Percentiles rank a stretch among this genome's conserved stretches.
Evolutionary conservation across 768 basidiomycete species (phyloP).

Genomic region (Chalciporus pseudorubinellus): DNA sequence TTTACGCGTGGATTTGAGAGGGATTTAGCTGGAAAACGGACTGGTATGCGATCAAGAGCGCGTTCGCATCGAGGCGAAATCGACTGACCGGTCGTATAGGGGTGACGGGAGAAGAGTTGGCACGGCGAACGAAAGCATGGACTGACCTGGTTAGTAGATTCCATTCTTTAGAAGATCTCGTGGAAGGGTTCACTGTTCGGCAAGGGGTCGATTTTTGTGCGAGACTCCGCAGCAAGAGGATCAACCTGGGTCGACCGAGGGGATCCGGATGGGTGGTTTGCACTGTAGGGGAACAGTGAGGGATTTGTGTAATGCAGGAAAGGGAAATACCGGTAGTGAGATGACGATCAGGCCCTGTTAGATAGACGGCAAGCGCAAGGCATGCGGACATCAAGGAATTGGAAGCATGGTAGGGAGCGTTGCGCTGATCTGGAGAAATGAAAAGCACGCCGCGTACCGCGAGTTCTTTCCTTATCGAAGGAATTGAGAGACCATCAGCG

Average conservation of each 20-base stretch:
- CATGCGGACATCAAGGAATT: constrained; percentile 5
- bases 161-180: constrained; percentile 23
- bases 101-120: constrained; percentile 6
- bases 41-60: constrained; percentile 32
- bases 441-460: constrained; percentile 24
- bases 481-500: constrained; percentile 9
- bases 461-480: constrained; percentile 24
- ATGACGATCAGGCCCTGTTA: constrained; percentile 5
- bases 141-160: constrained; percentile 10
- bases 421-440: constrained; percentile 32
- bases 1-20: constrained; percentile 48
- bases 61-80: constrained; percentile 2
- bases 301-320: neutral
- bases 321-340: neutral
- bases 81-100: constrained; percentile 1
- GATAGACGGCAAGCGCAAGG: constrained; percentile 7
- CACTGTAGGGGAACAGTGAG: neutral
- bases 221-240: no score
- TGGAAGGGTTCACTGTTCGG: constrained; percentile 1
- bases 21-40: constrained; percentile 45
- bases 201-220: neutral
- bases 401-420: constrained; percentile 16
- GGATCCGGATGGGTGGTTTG: neutral
- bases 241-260: neutral
- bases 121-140: constrained; percentile 1